Evolutionary conservation across 2,329 filamentous ascomycete species (phyloP), one percentile per base, ranked within the genome.

Genomic region (Diaporthe sp.): DNA sequence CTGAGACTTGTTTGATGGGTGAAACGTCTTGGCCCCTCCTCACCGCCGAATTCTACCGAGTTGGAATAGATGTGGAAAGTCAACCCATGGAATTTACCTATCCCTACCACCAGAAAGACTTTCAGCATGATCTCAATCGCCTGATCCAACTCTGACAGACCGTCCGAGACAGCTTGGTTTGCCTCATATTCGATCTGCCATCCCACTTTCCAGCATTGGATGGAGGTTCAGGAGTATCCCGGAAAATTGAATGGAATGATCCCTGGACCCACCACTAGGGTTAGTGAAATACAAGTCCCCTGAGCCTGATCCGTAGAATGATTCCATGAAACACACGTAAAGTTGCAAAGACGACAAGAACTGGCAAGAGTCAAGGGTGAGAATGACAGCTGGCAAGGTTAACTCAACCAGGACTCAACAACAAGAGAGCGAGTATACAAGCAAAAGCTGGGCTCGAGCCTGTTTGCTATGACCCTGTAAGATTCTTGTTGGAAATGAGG

Each of bases 1-100:
- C 28, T 57, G 55, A 57, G 28, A 57, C 55, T 57, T 22, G 55
- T 57, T 57, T 34, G 55, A 57, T 57, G 55, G 55, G 55, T 57
- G 55, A 57, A 31, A 57, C 28, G 17, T 31, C 55, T 57, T 34
- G 55, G 55, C 55, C 17, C 55, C 55, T 17, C 55, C 17, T 34
- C 10, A 28, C 55, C 15, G 55, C 55, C 55, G 55, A 57, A 31
- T 57, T 22, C 28, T 57, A 34, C 55, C 1, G 17, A 22, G 9
- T 57, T 34, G 15, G 28, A 17, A 10, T 22, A 22, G 7, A 10
- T 22, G 17, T 13, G 28, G 28, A 4, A 57, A 4, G 6, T 10
- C 15, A 6, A 9, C 28, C 55, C 55, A 9, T 9, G 4, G 7
- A 13, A 57, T 57, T 57, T 57, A 57, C 28, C 17, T 34, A 57